Evolutionary conservation across 164 flowering plant genomes (phyloP), one percentile per base, ranked within the genome.

Genomic region (Dillenia suffruticosa): DNA sequence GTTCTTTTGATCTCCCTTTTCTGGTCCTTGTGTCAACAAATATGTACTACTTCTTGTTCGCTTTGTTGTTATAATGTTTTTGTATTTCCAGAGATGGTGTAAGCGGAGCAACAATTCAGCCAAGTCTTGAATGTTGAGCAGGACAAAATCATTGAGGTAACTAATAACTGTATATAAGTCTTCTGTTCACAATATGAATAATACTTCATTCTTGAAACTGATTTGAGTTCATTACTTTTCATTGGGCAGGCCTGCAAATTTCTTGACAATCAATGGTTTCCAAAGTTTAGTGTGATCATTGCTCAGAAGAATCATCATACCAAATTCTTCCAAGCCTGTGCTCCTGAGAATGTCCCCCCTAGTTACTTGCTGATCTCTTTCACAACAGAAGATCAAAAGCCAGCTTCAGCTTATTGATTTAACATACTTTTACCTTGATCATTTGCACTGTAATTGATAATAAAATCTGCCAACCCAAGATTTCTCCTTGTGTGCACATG

Each of bases 401-500:
- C 19, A 19, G 12, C 10, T 5, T 6, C 1, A 22, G n/a, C 15
- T 32, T 32, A 4, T 32, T 9, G 62, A 40, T 24, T 50, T 32
- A 32, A 45, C 58, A 44, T 70, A 32, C 40, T 32, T 32, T 32
- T 32, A 32, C 40, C 4, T 5, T 32, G 40, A 32, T 32, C 40
- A 5, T 32, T 32, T 32, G 81, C 32, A 77, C 78, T 0, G 56
- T 77, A 3, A 68, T 74, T 9, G 81, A 77, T 47, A 74, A 63
- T 64, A 74, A 72, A 62, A 70, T 79, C 10, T 77, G 83, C 43
- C 83, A 79, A 49, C 83, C 83, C 11, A 62, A 77, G 17, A 79
- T 47, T 79, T 79, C 51, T 79, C 76, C 56, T 10, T 79, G 32
- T 79, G 83, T 72, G 83, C 83, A 1, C 83, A 79, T 54, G 80